A percentile compares a stretch with the other conserved stretches of the same genome.
These are phyloP conservation scores for Hymenoscyphus fraxineus DNA, from an alignment of 2,329 filamentous ascomycete genomes.

Conservation along the genomic window DNA sequence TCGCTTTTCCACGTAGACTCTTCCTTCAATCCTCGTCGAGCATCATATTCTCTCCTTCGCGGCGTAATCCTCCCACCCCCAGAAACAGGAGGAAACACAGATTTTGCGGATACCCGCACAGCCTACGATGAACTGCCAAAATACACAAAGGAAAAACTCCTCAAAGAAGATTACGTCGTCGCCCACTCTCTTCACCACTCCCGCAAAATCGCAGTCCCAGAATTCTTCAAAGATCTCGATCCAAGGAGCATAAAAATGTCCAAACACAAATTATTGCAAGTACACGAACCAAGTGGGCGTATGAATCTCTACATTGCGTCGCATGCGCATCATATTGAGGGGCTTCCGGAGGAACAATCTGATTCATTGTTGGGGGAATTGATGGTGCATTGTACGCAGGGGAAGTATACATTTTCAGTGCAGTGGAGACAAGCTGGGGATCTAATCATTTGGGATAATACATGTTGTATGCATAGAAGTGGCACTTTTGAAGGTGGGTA, in stretches of 20 bases:
- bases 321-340: slow-evolving; percentile 51
- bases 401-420: slow-evolving; percentile 44
- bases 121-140: slow-evolving; percentile 46
- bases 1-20: slow-evolving; percentile 52
- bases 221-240: slow-evolving; percentile 43
- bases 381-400: slow-evolving; percentile 45
- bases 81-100: slow-evolving; percentile 47
- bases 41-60: slow-evolving; percentile 48
- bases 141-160: slow-evolving; percentile 29
- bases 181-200: slow-evolving; percentile 51
- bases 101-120: slow-evolving; percentile 50
- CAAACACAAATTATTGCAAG: slow-evolving; percentile 46
- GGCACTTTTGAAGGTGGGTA: slow-evolving; percentile 47
- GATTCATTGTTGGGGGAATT: slow-evolving; percentile 39
- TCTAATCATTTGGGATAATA: slow-evolving; percentile 58
- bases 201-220: slow-evolving; percentile 48
- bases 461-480: slow-evolving; percentile 52
- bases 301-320: slow-evolving; percentile 52
- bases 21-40: slow-evolving; percentile 52
- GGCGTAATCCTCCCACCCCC: slow-evolving; percentile 47
- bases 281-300: slow-evolving; percentile 48
- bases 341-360: slow-evolving; percentile 35
- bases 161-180: slow-evolving; percentile 43
- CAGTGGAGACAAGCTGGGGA: slow-evolving; percentile 48
- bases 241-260: slow-evolving; percentile 33